These are phyloP conservation scores for Lactifluus hygrophoroides DNA, from an alignment of 768 basidiomycete genomes.

Conservation along the genomic window DNA sequence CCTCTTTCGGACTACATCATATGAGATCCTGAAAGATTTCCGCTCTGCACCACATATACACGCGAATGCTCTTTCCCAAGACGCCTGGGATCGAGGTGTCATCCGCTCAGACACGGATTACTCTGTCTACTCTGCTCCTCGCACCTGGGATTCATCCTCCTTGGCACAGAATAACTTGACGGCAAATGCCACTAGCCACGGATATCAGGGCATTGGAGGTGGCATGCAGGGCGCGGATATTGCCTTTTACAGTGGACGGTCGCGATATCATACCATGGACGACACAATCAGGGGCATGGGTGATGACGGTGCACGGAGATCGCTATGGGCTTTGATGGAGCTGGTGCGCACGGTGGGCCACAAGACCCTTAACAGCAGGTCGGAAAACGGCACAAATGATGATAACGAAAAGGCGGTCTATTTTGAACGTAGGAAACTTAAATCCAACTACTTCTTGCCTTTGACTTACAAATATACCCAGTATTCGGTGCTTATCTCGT, in stretches of 20 bases:
- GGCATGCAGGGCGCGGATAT: slow-evolving; percentile 68
- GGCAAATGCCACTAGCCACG: neutral
- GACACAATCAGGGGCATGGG: slow-evolving; percentile 55
- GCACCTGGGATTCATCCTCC: neutral
- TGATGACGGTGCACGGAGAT: slow-evolving; percentile 39
- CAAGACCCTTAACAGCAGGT: slow-evolving; percentile 38
- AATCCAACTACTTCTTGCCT: neutral
- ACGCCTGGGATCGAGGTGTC: slow-evolving; percentile 56
- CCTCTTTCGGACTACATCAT: slow-evolving; percentile 64
- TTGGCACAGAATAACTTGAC: neutral
- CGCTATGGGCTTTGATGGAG: slow-evolving; percentile 80
- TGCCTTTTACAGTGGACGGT: slow-evolving; percentile 68
- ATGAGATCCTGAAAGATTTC: slow-evolving; percentile 48
- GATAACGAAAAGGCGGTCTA: slow-evolving; percentile 40
- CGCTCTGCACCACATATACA: slow-evolving; percentile 55
- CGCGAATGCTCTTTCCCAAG: slow-evolving; percentile 58
- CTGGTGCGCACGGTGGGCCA: slow-evolving; percentile 45
- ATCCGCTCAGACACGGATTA: slow-evolving; percentile 71
- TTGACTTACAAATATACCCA: slow-evolving; percentile 23
- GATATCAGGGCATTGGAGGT: slow-evolving; percentile 13
- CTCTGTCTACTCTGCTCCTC: slow-evolving; percentile 44
- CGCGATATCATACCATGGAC: slow-evolving; percentile 68
- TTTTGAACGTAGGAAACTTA: slow-evolving; percentile 53
- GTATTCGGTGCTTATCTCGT: slow-evolving; percentile 53
- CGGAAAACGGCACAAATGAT: slow-evolving; percentile 20